phyloP scores from a whole-genome alignment of 129 eudicot genomes.

The Logfia minima region DNA sequence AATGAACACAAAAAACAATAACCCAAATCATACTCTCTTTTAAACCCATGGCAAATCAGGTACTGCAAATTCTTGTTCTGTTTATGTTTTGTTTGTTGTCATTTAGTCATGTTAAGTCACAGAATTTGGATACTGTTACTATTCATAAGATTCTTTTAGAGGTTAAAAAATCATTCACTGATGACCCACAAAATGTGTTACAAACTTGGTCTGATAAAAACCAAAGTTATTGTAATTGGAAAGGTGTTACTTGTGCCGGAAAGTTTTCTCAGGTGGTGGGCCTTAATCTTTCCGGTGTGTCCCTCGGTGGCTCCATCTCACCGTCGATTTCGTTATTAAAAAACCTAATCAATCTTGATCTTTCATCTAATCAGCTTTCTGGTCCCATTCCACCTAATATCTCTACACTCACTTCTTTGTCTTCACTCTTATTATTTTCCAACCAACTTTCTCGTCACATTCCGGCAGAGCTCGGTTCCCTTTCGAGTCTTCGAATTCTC shows the following conservation, averaged over 20 bases:
- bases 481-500: conserved; percentile 51
- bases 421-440: conserved; percentile 63
- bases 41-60: conserved; percentile 30
- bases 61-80: conserved; percentile 19
- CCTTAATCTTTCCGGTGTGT: conserved; percentile 59
- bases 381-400: conserved; percentile 98
- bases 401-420: conserved; percentile 62
- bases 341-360: conserved; percentile 79
- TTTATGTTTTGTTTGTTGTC: not conserved
- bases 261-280: conserved; percentile 40
- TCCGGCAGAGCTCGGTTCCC: conserved; percentile 67
- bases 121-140: conserved; percentile 16
- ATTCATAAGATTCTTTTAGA: conserved; percentile 46
- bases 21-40: conserved; percentile 4
- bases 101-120: conserved; percentile 22
- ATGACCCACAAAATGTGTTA: conserved; percentile 61
- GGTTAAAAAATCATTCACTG: conserved; percentile 52
- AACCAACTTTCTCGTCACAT: conserved; percentile 83
- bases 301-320: conserved; percentile 67
- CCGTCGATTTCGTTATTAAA: conserved; percentile 58
- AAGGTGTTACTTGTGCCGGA: conserved; percentile 55
- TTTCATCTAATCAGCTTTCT: conserved; percentile 63
- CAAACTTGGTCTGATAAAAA: conserved; percentile 56
- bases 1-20: conserved; percentile 2
- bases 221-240: conserved; percentile 69